Base-by-base conservation (phyloP, 306 rosid genomes). In the Dalbergia cochinchinensis region DNA sequence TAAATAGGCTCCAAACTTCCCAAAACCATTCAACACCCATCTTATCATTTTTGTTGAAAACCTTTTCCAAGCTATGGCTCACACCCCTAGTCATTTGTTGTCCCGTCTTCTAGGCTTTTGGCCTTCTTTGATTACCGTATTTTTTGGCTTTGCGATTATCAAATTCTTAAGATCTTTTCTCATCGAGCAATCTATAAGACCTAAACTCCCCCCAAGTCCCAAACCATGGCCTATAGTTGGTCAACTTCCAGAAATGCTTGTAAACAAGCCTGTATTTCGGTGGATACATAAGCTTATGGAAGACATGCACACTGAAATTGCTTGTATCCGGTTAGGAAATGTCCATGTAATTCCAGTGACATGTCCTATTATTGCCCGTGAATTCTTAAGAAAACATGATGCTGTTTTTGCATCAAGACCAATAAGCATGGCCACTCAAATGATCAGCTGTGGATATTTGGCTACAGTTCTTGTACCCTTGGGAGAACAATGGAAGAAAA, bases 151-250 rank as follows among this genome's bases (percentile, higher is more conserved):
- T 42, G 3, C 6, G 47, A 42, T 42, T 42, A 42, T 42, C 3
- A 42, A 42, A 42, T 7, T 42, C 47, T 11, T 42, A 7, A 42
- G 47, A 1, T 42, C 47, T 42, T 7, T 6, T 8, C 6, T 42
- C 3, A 2, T 42, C 6, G 0, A 37, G 5, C 1, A 37, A 37
- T 37, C 41, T 37, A 37, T 0, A 37, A 50, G 1, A 14, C 13
- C 16, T 3, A 11, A 12, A 50, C 57, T 50, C 3, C 57, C 57
- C 7, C 57, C 57, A 15, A 8, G 57, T 12, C 57, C 57, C 15
- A 50, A 50, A 50, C 57, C 57, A 50, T 50, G 57, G 57, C 57
- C 57, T 50, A 50, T 50, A 50, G n/a, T 50, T 50, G 57, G 57
- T 50, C 15, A 50, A 14, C 57, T 50, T 12, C 57, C 57, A 1